phyloP scores from a whole-genome alignment of 352 stramenopile species.

The Pythium plurisporium region DNA sequence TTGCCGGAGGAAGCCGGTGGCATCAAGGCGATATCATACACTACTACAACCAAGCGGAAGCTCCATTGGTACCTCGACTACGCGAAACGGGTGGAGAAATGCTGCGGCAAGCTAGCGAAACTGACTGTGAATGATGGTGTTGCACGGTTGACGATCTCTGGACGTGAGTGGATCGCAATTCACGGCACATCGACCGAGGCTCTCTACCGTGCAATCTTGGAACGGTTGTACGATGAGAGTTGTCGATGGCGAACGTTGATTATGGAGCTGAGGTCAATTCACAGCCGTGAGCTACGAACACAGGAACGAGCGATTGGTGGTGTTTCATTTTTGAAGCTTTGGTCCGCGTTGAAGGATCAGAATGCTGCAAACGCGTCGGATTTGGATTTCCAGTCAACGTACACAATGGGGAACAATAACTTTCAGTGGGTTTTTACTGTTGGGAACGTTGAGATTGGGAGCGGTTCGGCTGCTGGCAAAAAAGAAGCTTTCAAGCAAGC shows the following conservation, averaged over 20 bases:
- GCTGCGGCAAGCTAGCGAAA: constrained; percentile 35
- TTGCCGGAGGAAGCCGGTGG: constrained; percentile 30
- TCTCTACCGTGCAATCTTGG: constrained; percentile 47
- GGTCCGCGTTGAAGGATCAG: constrained; percentile 44
- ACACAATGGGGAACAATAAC: constrained; percentile 38
- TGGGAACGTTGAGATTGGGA: constrained; percentile 66
- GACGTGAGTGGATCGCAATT: constrained; percentile 47
- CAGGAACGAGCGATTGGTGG: constrained; percentile 23
- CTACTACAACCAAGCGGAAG: constrained; percentile 67
- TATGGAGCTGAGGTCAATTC: constrained; percentile 30
- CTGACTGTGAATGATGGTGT: constrained; percentile 35
- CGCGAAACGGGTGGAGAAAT: constrained; percentile 38
- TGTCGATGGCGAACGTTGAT: constrained; percentile 46
- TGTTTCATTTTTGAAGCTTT: constrained; percentile 45
- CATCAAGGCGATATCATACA: constrained; percentile 49
- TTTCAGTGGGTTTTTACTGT: constrained; percentile 65
- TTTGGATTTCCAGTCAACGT: constrained; percentile 40
- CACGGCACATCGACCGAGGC: constrained; percentile 34
- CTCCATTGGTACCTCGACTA: constrained; percentile 73
- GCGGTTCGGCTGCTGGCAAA: constrained; percentile 53
- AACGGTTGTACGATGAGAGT: constrained; percentile 35
- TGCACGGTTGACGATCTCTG: constrained; percentile 37
- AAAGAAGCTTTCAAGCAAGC: constrained; percentile 44
- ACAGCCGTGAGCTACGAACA: constrained; percentile 13
- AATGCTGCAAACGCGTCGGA: constrained; percentile 24